Base-by-base conservation (phyloP, 768 basidiomycete species). In the Boletus huronensis region DNA sequence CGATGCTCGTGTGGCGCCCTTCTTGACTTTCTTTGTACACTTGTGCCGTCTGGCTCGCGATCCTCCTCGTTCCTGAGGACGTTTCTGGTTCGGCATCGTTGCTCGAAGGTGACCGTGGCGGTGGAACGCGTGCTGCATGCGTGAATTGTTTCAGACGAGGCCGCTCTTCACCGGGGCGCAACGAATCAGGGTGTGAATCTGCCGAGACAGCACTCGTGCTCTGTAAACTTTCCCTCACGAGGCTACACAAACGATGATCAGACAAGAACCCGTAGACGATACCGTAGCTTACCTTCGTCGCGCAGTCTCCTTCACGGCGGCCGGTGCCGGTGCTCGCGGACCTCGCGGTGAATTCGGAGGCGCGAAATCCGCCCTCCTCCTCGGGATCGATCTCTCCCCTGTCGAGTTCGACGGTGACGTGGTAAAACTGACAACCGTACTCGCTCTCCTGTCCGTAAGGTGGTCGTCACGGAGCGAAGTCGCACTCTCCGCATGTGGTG, bases 61-160 rank as follows among this genome's bases (percentile, higher is more conserved):
- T 77, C 55, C 72, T 78, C 72, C 59, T 72, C 48, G 63, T 62
- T 17, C 65, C 68, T 32, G 63, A 61, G 36, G 72, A 60, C 34
- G 64, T 57, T 19, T 62, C 58, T 28, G 48, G 58, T 48, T 53
- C 58, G 19, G 51, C 60, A 8, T 55, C 55, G 23, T 60, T 70
- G 49, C 48, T 56, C 52, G 50, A 77, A 62, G 55, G 79, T 64
- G 59, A 77, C 59, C 58, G 78, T 75, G 86, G 84, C 2, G 82
- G 75, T 19, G 87, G 86, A 25, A 87, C 85, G 19, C 84, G 82
- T 19, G 79, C 77, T 16, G 84, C 82, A 57, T 80, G 81, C 7
- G 83, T 87, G 64, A 90, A 89, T 26, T 84, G 87, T 32, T 88
- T 85, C 29, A 90, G 69, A 31, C 85, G 80, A 32, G 87, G 85